Base-by-base conservation (phyloP, 2,329 filamentous ascomycete genomes). In the Ascosphaera apis region DNA sequence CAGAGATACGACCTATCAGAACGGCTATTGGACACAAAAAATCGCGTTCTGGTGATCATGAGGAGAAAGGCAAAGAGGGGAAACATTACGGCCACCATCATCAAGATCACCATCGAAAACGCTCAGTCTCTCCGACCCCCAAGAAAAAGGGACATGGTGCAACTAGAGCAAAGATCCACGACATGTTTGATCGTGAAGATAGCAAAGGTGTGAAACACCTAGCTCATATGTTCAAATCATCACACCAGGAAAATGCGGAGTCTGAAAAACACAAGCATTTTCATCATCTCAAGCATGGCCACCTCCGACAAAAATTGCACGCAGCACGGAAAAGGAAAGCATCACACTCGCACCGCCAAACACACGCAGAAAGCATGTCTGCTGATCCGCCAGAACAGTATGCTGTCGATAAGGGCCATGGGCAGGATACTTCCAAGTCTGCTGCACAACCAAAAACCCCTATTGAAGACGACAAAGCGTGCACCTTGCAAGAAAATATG, bases 401-500 rank as follows among this genome's bases (percentile, higher is more conserved):
- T n/a, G n/a, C n/a, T n/a, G n/a, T n/a, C n/a, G n/a, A n/a, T n/a
- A n/a, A n/a, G n/a, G n/a, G 18, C 32, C 39, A 34, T 16, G 38
- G 36, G 17, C 19, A 36, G 9, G 15, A 37, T 15, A 36, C 37
- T 4, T 45, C 48, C 16, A 48, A 2, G 53, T 53, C 2, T 43
- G 45, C 4, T 37, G 37, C 21, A 46, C 45, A 2, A 40, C 40
- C 17, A n/a, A 37, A n/a, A 34, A 34, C 9, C 46, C 45, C 18
- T 48, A 53, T 34, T 46, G 42, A 36, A 57, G 55, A 36, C 54
- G 47, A 57, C 35, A 57, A 55, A 0, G 51, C 54, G 43, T 58
- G 53, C 50, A 56, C 53, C 36, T 53, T 52, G 8, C 53, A 56
- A 36, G 51, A 49, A 6, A 53, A 56, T 8, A 40, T 48, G 15